Percentiles rank a stretch among this genome's conserved stretches.
Evolutionary conservation across 257 asterid species (phyloP).

Genomic region (Hygrophila difformis): DNA sequence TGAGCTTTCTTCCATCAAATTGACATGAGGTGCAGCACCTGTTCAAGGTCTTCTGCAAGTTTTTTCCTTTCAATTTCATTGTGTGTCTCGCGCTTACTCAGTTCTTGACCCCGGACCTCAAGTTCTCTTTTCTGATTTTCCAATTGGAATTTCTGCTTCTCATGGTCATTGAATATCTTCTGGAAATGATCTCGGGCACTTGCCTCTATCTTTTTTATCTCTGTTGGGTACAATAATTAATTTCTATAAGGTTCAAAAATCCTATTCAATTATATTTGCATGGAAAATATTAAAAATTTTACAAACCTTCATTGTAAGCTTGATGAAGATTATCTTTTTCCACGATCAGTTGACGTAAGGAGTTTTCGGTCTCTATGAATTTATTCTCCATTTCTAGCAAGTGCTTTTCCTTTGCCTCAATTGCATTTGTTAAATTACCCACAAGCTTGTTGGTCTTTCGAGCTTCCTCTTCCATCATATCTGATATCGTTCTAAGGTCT

Average conservation of each 20-base stretch:
- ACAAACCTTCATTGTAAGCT: conserved; percentile 68
- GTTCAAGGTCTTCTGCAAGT: conserved; percentile 69
- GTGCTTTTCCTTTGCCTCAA: conserved; percentile 65
- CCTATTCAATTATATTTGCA: conserved; percentile 7
- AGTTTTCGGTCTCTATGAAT: conserved; percentile 57
- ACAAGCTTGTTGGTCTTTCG: conserved; percentile 67
- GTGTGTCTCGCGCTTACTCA: conserved; percentile 70
- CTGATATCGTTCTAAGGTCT: conserved; percentile 65
- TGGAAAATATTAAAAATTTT: conserved; percentile 12
- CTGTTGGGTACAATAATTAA: conserved; percentile 38
- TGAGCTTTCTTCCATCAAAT: no score
- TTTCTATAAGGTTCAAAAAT: conserved; percentile 16
- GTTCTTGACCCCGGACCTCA: conserved; percentile 57
- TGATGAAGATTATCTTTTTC: conserved; percentile 73
- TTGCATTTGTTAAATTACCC: conserved; percentile 49
- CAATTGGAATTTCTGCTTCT: conserved; percentile 60
- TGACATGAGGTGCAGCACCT: conserved; percentile 40
- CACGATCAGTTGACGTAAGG: conserved; percentile 37
- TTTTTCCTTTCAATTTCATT: conserved; percentile 66
- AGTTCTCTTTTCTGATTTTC: conserved; percentile 68
- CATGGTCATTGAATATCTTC: conserved; percentile 74
- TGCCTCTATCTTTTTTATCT: conserved; percentile 66
- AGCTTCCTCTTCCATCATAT: conserved; percentile 78
- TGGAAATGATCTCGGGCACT: conserved; percentile 75
- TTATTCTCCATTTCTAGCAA: conserved; percentile 58